Evolutionary conservation across 805 yeast species (phyloP).

Genomic region (Metschnikowia gelsemii): DNA sequence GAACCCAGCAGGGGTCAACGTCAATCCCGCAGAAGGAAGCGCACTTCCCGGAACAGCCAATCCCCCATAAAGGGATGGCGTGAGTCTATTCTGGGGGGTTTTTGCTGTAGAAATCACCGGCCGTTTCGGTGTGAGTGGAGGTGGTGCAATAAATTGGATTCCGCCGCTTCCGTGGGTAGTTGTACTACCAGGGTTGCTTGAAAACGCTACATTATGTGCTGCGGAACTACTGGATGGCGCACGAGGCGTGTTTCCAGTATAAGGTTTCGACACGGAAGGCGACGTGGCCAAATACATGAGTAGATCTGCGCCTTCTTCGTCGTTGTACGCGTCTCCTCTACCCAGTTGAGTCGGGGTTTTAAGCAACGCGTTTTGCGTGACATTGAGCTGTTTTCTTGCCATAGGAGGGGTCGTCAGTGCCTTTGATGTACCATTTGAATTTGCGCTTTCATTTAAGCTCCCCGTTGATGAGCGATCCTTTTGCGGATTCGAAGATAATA

Average conservation of each 20-base stretch:
- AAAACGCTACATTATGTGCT: constrained; percentile 4
- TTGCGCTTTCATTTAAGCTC: too few relatives aligned
- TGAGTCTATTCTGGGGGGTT: constrained; percentile 43
- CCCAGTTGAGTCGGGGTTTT: constrained; percentile 41
- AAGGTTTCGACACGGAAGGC: constrained; percentile 62
- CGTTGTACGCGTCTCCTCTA: constrained; percentile 28
- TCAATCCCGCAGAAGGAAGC: constrained; percentile 43
- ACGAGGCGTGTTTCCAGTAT: constrained; percentile 32
- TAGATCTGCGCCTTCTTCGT: constrained; percentile 76
- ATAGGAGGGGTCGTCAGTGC: constrained; percentile 32
- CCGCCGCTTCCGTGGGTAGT: constrained; percentile 8
- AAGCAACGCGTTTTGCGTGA: constrained; percentile 16
- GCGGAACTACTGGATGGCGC: constrained; percentile 4
- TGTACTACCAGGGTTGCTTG: constrained; percentile 12
- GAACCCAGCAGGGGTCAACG: constrained; percentile 63
- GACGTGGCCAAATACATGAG: constrained; percentile 81
- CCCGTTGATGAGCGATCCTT: constrained; percentile 9
- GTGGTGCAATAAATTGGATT: constrained; percentile 35
- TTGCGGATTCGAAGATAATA: constrained; percentile 17
- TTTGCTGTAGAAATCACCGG: constrained; percentile 25
- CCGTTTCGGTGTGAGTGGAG: constrained; percentile 46
- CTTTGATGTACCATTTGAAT: background rate
- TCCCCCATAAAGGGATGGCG: constrained; percentile 38
- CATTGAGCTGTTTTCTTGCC: constrained; percentile 24
- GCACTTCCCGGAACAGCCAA: constrained; percentile 25